A percentile compares a stretch with the other conserved stretches of the same genome.
phyloP scores from a whole-genome alignment of 176 grass and related monocot genomes.

The sorghum (Sorghum bicolor) region Sorghum_bicolor_NCBIv3 NC_012871.2:18318001-18318500 shows the following conservation, averaged over 20 bases:
- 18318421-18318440: too few species aligned
- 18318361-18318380: constrained; percentile 29
- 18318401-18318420: too few species aligned
- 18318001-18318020: constrained; percentile 73
- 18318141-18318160: constrained; percentile 33
- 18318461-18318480: too few species aligned
- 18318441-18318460: too few species aligned
- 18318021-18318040: constrained; percentile 65
- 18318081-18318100: constrained; percentile 44
- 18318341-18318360: constrained; percentile 9
- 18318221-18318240: constrained; percentile 29
- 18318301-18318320: constrained; percentile 40
- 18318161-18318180: constrained; percentile 55
- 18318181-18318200: constrained; percentile 58
- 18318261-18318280: constrained; percentile 42
- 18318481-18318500: too few species aligned
- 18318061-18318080: constrained; percentile 25
- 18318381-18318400: neutral
- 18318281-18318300: constrained; percentile 42
- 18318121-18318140: constrained; percentile 7
- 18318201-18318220: constrained; percentile 37
- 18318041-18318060: constrained; percentile 39
- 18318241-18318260: constrained; percentile 30
- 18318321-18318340: neutral
- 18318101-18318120: constrained; percentile 54